These are phyloP conservation scores for Rhazya stricta DNA, from an alignment of 257 asterid genomes.

Conservation along the genomic window DNA sequence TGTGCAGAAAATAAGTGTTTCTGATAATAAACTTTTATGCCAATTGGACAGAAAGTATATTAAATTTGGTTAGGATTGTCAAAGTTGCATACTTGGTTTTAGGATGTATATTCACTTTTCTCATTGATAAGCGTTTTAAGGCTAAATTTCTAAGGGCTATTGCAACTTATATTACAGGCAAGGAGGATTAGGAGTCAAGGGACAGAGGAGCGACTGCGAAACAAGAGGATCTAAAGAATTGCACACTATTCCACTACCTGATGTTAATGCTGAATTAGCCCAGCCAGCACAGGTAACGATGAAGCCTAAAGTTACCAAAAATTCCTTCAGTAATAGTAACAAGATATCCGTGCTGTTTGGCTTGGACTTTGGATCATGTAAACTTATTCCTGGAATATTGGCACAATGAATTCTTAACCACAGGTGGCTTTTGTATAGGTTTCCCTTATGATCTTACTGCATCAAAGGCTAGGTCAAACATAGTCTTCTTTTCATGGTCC, in stretches of 20 bases:
- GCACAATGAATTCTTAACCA: background rate
- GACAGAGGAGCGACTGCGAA: slow-evolving; percentile 40
- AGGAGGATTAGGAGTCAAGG: slow-evolving; percentile 46
- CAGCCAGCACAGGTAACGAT: slow-evolving; percentile 50
- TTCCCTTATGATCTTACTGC: background rate
- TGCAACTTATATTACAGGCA: slow-evolving; percentile 42
- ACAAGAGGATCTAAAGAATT: slow-evolving; percentile 43
- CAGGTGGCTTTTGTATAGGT: background rate
- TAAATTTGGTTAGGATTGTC: background rate
- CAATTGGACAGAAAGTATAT: background rate
- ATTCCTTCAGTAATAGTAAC: background rate
- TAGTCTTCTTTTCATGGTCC: too few relatives aligned
- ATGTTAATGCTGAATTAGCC: slow-evolving; percentile 40
- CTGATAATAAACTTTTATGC: background rate
- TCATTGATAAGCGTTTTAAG: background rate
- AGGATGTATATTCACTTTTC: background rate
- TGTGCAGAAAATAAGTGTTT: background rate
- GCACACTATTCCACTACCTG: slow-evolving; percentile 45
- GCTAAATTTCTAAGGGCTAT: slow-evolving; percentile 5
- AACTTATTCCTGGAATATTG: slow-evolving; percentile 3
- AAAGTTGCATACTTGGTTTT: background rate
- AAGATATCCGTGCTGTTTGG: background rate
- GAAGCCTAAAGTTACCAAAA: background rate
- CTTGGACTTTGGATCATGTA: background rate
- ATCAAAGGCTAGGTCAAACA: background rate